These are phyloP conservation scores for Peziza echinospora DNA, from an alignment of 495 filamentous ascomycete genomes.

Conservation along the genomic window DNA sequence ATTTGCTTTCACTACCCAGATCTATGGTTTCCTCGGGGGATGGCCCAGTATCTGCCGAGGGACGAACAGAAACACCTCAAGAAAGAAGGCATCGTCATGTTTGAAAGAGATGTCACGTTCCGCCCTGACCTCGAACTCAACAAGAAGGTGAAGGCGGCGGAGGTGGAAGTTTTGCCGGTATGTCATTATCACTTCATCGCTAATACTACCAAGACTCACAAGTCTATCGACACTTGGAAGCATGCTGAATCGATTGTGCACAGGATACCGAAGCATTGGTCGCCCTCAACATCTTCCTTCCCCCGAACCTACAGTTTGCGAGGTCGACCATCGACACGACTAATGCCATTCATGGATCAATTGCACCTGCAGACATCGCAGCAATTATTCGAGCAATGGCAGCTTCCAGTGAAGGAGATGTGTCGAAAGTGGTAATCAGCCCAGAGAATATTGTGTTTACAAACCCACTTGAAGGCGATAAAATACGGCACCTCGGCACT, in stretches of 20 bases:
- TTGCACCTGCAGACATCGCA: constrained; percentile 32
- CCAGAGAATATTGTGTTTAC: constrained; percentile 33
- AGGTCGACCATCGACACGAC: constrained; percentile 26
- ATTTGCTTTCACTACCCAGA: constrained; percentile 9
- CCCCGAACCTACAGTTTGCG: constrained; percentile 30
- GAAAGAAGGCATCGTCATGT: constrained; percentile 20
- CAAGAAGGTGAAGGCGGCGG: constrained; percentile 10
- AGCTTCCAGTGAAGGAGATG: constrained; percentile 26
- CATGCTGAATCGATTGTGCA: constrained; percentile 2
- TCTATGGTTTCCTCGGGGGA: constrained; percentile 29
- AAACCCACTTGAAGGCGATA: constrained; percentile 13
- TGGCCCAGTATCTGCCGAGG: constrained; percentile 33
- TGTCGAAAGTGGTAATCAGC: constrained; percentile 26
- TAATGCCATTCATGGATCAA: constrained; percentile 34
- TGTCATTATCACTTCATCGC: neutral
- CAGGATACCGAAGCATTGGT: constrained; percentile 28
- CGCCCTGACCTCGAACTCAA: constrained; percentile 7
- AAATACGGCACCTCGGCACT: constrained; percentile 33
- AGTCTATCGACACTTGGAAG: too few species aligned
- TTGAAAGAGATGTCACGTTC: constrained; percentile 30
- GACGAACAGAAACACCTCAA: constrained; percentile 23
- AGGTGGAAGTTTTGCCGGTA: constrained; percentile 18
- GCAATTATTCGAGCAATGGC: constrained; percentile 27
- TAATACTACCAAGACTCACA: too few species aligned
- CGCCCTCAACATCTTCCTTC: constrained; percentile 28